phyloP scores from a whole-genome alignment of 306 rosid genomes.

The Biancaea sappan region DNA sequence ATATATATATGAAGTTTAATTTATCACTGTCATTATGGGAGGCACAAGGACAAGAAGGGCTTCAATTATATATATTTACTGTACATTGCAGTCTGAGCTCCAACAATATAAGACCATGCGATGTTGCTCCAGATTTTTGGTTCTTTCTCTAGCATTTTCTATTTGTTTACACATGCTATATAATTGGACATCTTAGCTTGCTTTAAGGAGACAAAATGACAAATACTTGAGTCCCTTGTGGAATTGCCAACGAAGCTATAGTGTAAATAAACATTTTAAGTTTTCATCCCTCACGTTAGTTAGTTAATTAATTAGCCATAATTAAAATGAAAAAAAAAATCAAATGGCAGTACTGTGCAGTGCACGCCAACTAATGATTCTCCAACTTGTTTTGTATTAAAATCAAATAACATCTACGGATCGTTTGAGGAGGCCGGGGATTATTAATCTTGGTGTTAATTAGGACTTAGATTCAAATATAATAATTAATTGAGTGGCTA shows the following conservation, averaged over 20 bases:
- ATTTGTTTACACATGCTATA: slow-evolving; percentile 11
- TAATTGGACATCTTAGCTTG: slow-evolving; percentile 44
- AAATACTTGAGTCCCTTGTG: slow-evolving; percentile 30
- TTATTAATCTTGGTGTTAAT: background rate
- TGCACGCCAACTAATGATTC: slow-evolving; percentile 51
- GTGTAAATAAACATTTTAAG: no score
- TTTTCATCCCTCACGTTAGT: slow-evolving; percentile 2
- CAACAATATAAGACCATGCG: slow-evolving; percentile 30
- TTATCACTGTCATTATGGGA: slow-evolving; percentile 22
- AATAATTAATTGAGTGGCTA: slow-evolving; percentile 21
- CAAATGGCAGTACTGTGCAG: slow-evolving; percentile 17
- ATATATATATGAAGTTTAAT: background rate
- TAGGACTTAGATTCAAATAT: no score
- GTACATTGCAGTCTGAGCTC: slow-evolving; percentile 6
- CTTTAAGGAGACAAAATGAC: slow-evolving; percentile 59
- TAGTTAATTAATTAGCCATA: background rate
- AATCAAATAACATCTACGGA: slow-evolving; percentile 24
- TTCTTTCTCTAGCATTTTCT: slow-evolving; percentile 23
- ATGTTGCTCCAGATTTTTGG: slow-evolving; percentile 23
- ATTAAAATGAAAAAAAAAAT: background rate
- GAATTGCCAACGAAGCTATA: slow-evolving; percentile 30
- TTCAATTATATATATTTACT: slow-evolving; percentile 26
- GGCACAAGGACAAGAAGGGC: slow-evolving; percentile 32
- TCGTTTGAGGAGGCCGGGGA: slow-evolving; percentile 31
- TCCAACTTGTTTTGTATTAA: slow-evolving; percentile 38